Conservation (phyloP, 192 early-diverging fungal species). For the Linnemannia exigua region DNA sequence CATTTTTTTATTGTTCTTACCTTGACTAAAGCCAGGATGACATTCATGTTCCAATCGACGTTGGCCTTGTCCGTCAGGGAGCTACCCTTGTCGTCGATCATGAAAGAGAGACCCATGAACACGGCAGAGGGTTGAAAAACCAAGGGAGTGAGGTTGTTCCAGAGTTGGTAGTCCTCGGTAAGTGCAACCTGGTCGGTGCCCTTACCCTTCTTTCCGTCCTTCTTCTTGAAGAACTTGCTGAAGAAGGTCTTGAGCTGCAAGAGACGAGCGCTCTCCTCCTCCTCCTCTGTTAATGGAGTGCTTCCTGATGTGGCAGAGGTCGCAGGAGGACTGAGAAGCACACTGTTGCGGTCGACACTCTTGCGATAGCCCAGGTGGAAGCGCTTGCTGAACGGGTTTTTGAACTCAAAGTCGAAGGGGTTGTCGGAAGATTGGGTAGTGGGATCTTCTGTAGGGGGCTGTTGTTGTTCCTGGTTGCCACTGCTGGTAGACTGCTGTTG, state of each 20-base stretch:
- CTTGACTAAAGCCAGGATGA: constrained; percentile 55
- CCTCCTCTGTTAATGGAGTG: constrained; percentile 15
- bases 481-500: neutral
- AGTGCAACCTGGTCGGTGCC: constrained; percentile 30
- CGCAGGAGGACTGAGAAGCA: neutral
- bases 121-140: constrained; percentile 47
- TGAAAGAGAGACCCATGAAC: constrained; percentile 56
- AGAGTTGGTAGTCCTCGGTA: constrained; percentile 43
- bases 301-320: neutral
- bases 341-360: constrained; percentile 22
- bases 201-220: constrained; percentile 39
- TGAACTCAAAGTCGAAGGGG: constrained; percentile 49
- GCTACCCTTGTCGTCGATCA: constrained; percentile 55
- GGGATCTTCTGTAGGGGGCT: neutral
- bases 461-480: constrained; percentile 3
- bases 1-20: constrained; percentile 12
- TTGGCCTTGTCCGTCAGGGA: constrained; percentile 15
- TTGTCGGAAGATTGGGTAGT: constrained; percentile 22
- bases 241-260: constrained; percentile 41
- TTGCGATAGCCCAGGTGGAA: constrained; percentile 39
- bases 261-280: constrained; percentile 23
- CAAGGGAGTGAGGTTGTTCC: constrained; percentile 42
- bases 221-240: constrained; percentile 51
- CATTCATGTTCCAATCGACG: constrained; percentile 56
- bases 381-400: constrained; percentile 14